Conservation (phyloP, 2,329 filamentous ascomycete genomes). For the Sphaerulina populicola region DNA sequence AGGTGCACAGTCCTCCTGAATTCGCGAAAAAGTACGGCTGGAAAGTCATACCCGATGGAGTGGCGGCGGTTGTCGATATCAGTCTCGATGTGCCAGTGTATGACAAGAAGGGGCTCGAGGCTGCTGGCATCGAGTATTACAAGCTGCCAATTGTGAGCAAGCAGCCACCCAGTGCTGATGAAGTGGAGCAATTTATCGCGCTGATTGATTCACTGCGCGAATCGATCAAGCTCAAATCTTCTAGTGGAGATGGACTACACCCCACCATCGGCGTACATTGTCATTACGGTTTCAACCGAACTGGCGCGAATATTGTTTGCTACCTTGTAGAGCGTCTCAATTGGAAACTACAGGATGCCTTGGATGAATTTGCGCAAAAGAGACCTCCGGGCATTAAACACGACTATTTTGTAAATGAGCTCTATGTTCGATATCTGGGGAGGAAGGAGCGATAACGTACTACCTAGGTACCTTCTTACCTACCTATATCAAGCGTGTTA, state of each 20-base stretch:
- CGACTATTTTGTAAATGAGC: conserved; percentile 73
- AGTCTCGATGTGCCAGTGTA: conserved; percentile 87
- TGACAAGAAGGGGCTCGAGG: conserved; percentile 52
- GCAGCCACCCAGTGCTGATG: conserved; percentile 62
- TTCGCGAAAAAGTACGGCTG: conserved; percentile 62
- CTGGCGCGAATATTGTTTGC: conserved; percentile 80
- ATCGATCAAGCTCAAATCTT: conserved; percentile 30
- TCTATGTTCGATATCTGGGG: conserved; percentile 9
- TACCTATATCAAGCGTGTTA: too few species aligned
- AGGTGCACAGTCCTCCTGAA: conserved; percentile 63
- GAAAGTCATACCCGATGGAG: conserved; percentile 43
- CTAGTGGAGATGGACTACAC: conserved; percentile 32
- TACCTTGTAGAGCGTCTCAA: conserved; percentile 79
- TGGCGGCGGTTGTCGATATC: conserved; percentile 65
- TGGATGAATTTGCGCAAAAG: conserved; percentile 64
- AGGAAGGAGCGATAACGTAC: conserved; percentile 12
- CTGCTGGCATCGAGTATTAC: conserved; percentile 46
- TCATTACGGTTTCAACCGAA: conserved; percentile 93
- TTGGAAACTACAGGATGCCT: conserved; percentile 64
- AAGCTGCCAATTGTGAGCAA: conserved; percentile 92
- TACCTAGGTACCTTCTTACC: too few species aligned
- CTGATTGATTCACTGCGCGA: conserved; percentile 45
- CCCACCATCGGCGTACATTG: conserved; percentile 72
- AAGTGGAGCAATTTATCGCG: conserved; percentile 52
- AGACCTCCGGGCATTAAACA: conserved; percentile 81